phyloP scores from a whole-genome alignment of 306 rosid genomes.

The Malus sylvestris region DNA sequence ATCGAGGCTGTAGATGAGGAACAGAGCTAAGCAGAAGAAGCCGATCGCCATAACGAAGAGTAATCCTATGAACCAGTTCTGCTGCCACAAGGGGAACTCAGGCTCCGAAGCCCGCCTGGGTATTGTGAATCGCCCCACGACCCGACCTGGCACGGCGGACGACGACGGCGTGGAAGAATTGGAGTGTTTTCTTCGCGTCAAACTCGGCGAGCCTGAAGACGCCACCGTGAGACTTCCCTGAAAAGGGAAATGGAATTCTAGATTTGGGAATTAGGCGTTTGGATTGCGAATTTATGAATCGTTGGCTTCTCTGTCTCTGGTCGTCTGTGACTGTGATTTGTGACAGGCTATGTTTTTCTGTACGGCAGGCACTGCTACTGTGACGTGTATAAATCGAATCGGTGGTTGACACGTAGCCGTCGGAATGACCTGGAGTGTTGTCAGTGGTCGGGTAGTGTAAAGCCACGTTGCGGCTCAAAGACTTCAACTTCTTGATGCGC shows the following conservation, averaged over 20 bases:
- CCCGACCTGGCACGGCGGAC: conserved; percentile 45
- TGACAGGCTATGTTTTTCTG: not conserved
- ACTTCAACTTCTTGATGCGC: too few relatives aligned
- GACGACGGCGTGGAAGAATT: conserved; percentile 33
- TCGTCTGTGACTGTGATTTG: not conserved
- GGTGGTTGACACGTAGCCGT: not conserved
- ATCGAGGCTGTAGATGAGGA: conserved; percentile 72
- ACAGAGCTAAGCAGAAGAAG: conserved; percentile 61
- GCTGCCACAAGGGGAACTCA: conserved; percentile 86
- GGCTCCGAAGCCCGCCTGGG: conserved; percentile 40
- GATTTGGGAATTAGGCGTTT: not conserved
- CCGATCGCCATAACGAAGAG: conserved; percentile 81
- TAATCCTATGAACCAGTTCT: conserved; percentile 72
- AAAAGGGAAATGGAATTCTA: not conserved
- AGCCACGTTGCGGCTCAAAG: not conserved
- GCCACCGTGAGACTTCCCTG: conserved; percentile 67
- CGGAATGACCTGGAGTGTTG: conserved; percentile 23
- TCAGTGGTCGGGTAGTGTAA: conserved; percentile 17
- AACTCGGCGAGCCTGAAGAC: conserved; percentile 67
- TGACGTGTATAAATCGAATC: conserved; percentile 29
- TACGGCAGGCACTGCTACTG: not conserved
- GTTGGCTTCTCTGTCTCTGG: not conserved
- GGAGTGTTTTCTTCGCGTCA: conserved; percentile 75
- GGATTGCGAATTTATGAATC: not conserved
- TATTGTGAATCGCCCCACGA: conserved; percentile 43